Conservation (phyloP, 495 filamentous ascomycete species). For the Xylaria curta region DNA sequence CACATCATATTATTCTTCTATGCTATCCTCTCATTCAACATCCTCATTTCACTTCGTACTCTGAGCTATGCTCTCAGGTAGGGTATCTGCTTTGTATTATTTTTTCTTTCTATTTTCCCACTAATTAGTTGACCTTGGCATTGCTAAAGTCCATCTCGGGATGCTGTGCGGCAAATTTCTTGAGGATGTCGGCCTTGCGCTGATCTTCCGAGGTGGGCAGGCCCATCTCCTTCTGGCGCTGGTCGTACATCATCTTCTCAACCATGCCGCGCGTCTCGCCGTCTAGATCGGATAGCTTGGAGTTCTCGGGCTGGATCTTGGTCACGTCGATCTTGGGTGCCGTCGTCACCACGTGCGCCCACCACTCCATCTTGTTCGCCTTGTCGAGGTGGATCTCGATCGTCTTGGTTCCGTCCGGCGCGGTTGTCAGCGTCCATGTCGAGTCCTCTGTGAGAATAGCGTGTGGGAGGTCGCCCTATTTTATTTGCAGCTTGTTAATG, state of each 20-base stretch:
- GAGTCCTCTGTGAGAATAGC: conserved; percentile 81
- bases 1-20: not conserved
- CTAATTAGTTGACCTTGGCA: conserved; percentile 69
- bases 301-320: conserved; percentile 93
- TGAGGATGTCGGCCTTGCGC: conserved; percentile 88
- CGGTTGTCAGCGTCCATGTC: conserved; percentile 89
- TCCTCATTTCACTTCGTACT: not conserved
- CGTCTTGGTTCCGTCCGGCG: conserved; percentile 69
- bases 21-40: not conserved
- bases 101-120: not conserved
- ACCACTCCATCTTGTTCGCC: conserved; percentile 97
- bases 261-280: conserved; percentile 98
- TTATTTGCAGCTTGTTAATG: not conserved
- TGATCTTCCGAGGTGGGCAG: conserved; percentile 88
- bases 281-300: conserved; percentile 87
- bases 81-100: not conserved
- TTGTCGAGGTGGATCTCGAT: conserved; percentile 94
- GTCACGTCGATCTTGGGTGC: conserved; percentile 91
- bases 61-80: not conserved
- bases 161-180: conserved; percentile 80
- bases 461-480: conserved; percentile 83
- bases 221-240: conserved; percentile 91
- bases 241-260: conserved; percentile 99
- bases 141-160: conserved; percentile 86
- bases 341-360: conserved; percentile 83